Percentiles rank a stretch among this genome's conserved stretches.
These are phyloP conservation scores for Phytophthora fragariaefolia DNA, from an alignment of 352 stramenopile species.

Conservation along the genomic window DNA sequence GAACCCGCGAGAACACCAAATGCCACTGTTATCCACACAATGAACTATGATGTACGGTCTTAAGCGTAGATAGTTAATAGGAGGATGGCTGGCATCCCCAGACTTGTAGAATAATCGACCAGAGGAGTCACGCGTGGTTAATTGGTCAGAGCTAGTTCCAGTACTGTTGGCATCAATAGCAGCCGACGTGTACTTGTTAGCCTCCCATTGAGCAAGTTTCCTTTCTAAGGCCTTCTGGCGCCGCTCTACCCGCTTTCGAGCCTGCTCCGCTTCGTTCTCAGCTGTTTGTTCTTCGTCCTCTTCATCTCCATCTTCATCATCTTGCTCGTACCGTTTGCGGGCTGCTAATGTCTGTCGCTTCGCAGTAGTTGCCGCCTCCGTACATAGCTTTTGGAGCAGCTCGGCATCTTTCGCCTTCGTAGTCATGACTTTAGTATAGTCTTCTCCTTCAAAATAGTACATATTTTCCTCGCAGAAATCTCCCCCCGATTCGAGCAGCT, in stretches of 20 bases:
- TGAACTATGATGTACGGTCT: conserved; percentile 66
- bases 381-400: conserved; percentile 48
- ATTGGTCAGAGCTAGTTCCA: neutral
- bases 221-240: conserved; percentile 48
- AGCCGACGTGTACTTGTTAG: conserved; percentile 68
- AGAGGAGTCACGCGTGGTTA: conserved; percentile 13
- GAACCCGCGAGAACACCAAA: conserved; percentile 78
- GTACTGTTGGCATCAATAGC: conserved; percentile 29
- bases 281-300: conserved; percentile 38
- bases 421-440: conserved; percentile 58
- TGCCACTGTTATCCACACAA: conserved; percentile 77
- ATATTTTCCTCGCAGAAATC: conserved; percentile 82
- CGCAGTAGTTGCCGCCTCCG: conserved; percentile 19
- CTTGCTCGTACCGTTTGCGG: conserved; percentile 47
- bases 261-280: conserved; percentile 50
- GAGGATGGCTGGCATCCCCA: conserved; percentile 65
- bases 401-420: conserved; percentile 49
- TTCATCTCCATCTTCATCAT: conserved; percentile 44
- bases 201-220: conserved; percentile 63
- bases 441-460: conserved; percentile 86
- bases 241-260: conserved; percentile 49
- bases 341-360: conserved; percentile 40
- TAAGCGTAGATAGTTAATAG: conserved; percentile 19
- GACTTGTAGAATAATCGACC: conserved; percentile 54
- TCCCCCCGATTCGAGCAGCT: conserved; percentile 56